These are phyloP conservation scores for Coemansia sp. DNA, from an alignment of 192 early-diverging fungal species.

Conservation along the genomic window DNA sequence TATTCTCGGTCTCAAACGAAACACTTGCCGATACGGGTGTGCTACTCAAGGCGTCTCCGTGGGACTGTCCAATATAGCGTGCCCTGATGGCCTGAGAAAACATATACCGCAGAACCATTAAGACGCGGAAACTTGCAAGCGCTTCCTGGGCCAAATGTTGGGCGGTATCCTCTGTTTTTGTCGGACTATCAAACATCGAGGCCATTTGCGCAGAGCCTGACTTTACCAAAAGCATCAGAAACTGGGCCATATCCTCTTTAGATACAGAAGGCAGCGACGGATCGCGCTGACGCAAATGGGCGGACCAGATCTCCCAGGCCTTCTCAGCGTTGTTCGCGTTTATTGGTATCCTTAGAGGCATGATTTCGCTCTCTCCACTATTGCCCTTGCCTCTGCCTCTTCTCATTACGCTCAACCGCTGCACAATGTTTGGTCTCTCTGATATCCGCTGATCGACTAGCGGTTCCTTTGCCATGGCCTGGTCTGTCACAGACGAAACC, in stretches of 20 bases:
- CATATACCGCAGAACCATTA: conserved; percentile 15
- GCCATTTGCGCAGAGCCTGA: not conserved
- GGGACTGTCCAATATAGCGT: not conserved
- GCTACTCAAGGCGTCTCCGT: not conserved
- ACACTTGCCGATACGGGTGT: not conserved
- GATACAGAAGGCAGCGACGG: not conserved
- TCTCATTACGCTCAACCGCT: conserved; percentile 11
- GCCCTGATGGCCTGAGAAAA: conserved; percentile 1
- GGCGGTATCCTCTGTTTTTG: not conserved
- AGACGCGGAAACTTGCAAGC: conserved; percentile 15
- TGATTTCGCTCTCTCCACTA: conserved; percentile 18
- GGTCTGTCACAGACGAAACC: not conserved
- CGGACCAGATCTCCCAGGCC: conserved; percentile 50
- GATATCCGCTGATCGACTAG: not conserved
- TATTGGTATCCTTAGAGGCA: conserved; percentile 38
- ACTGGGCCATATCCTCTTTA: conserved; percentile 8
- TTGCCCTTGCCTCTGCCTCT: conserved; percentile 18
- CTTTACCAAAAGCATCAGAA: conserved; percentile 23
- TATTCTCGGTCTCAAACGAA: not conserved
- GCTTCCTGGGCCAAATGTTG: not conserved
- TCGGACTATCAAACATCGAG: not conserved
- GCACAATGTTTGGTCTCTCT: not conserved
- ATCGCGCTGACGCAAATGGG: conserved; percentile 11
- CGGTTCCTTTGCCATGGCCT: conserved; percentile 6
- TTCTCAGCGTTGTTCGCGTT: conserved; percentile 39